These are phyloP conservation scores for Rutstroemia sp. DNA, from an alignment of 2,329 filamentous ascomycete genomes.

Conservation along the genomic window DNA sequence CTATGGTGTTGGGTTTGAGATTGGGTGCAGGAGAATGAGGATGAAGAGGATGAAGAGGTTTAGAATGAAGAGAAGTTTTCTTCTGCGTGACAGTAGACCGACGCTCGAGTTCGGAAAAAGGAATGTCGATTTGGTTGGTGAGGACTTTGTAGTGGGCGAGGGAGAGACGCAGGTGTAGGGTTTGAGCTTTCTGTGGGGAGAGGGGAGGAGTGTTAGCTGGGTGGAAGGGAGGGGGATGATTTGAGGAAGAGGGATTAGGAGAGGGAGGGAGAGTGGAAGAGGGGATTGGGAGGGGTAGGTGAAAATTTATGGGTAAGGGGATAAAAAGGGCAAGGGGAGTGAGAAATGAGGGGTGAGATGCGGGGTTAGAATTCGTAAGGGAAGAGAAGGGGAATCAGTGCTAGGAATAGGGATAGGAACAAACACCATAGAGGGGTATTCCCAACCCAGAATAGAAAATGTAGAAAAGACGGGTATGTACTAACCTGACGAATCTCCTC, in stretches of 20 bases:
- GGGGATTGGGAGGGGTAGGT: no score
- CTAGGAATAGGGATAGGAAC: no score
- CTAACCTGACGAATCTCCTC: conserved; percentile 4
- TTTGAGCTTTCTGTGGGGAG: conserved; percentile 48
- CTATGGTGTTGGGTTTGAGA: no score
- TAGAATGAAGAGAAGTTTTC: neutral
- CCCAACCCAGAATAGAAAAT: neutral
- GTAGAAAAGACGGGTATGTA: neutral
- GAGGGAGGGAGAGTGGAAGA: no score
- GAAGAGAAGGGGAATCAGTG: no score
- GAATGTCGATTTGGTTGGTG: conserved; percentile 62
- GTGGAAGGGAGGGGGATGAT: no score
- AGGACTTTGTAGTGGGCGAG: conserved; percentile 69
- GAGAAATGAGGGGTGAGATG: no score
- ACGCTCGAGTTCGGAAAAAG: conserved; percentile 51
- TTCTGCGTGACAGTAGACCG: conserved; percentile 15
- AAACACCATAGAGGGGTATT: no score
- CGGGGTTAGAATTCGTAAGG: no score
- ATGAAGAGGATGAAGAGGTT: neutral
- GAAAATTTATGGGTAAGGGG: no score
- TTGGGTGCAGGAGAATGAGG: neutral
- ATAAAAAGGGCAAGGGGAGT: no score
- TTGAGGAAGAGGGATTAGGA: neutral
- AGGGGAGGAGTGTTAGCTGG: neutral
- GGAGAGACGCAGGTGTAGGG: conserved; percentile 59